Conservation (phyloP, 2,329 filamentous ascomycete genomes). For the Diaporthe caulivora region DNA sequence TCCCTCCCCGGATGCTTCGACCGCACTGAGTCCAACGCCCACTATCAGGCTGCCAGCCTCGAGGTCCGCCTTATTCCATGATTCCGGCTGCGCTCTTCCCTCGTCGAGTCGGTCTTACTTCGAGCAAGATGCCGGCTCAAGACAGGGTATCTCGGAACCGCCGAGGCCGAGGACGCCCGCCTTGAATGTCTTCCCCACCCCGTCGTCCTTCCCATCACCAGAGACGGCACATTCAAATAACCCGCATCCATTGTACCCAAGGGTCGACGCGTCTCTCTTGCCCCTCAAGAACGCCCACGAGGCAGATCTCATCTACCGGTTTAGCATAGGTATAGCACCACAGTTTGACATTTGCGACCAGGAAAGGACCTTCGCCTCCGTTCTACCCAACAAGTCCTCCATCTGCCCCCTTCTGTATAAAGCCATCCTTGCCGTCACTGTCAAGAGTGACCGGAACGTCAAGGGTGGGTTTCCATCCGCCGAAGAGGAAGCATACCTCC, state of each 20-base stretch:
- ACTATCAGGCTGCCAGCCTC: background rate
- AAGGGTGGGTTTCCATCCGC: background rate
- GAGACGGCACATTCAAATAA: constrained; percentile 16
- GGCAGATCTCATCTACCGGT: constrained; percentile 17
- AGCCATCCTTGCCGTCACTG: constrained; percentile 9
- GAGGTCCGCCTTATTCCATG: background rate
- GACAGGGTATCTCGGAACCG: background rate
- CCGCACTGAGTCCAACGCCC: constrained; percentile 1
- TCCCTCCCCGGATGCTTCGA: background rate
- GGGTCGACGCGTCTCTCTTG: constrained; percentile 14
- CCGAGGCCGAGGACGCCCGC: constrained; percentile 1
- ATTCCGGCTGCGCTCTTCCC: background rate
- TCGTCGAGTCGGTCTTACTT: background rate
- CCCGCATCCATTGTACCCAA: constrained; percentile 4
- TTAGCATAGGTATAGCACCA: constrained; percentile 6
- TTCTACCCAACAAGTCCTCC: constrained; percentile 13
- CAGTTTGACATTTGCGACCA: constrained; percentile 11
- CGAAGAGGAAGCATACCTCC: constrained; percentile 16
- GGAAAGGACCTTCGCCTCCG: constrained; percentile 9
- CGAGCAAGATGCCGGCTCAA: constrained; percentile 3
- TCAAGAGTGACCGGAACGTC: background rate
- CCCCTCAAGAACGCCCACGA: constrained; percentile 10
- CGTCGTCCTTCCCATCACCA: constrained; percentile 5
- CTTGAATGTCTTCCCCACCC: constrained; percentile 10
- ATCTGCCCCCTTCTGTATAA: constrained; percentile 19